Conservation (phyloP, 768 basidiomycete genomes). For the Boletus huronensis region DNA sequence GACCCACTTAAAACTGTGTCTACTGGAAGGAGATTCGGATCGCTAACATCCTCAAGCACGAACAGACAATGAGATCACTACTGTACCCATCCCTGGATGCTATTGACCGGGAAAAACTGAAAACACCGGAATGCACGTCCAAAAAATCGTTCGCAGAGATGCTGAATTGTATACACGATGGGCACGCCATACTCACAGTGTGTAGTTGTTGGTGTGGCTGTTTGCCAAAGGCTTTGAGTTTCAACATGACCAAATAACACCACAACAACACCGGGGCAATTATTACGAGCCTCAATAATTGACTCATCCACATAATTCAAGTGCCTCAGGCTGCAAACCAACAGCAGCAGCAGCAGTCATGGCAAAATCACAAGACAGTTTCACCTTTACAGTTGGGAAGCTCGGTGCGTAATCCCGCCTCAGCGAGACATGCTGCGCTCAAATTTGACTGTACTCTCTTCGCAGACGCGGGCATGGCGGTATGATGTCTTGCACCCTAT, state of each 20-base stretch:
- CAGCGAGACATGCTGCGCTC: not conserved
- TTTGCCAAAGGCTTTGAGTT: conserved; percentile 22
- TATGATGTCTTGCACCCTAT: conserved; percentile 33
- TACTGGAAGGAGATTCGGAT: not conserved
- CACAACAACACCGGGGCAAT: conserved; percentile 17
- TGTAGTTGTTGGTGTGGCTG: not conserved
- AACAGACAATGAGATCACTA: not conserved
- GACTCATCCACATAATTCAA: conserved; percentile 2
- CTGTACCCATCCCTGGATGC: not conserved
- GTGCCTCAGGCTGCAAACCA: conserved; percentile 4
- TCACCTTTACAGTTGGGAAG: conserved; percentile 93
- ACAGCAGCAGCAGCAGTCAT: conserved; percentile 16
- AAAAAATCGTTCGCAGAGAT: not conserved
- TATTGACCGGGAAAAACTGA: not conserved
- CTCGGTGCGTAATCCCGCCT: conserved; percentile 60
- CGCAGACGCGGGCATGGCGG: conserved; percentile 96
- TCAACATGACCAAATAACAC: conserved; percentile 24
- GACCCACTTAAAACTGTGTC: not conserved
- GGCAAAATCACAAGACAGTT: conserved; percentile 55
- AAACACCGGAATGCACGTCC: not conserved
- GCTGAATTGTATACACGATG: not conserved
- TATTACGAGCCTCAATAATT: not conserved
- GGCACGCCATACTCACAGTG: not conserved
- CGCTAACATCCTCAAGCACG: not conserved
- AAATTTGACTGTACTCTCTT: conserved; percentile 5